These are phyloP conservation scores for Saccharomyces hybrid DNA, from an alignment of 1,139 yeast species.

Conservation along the genomic window DNA sequence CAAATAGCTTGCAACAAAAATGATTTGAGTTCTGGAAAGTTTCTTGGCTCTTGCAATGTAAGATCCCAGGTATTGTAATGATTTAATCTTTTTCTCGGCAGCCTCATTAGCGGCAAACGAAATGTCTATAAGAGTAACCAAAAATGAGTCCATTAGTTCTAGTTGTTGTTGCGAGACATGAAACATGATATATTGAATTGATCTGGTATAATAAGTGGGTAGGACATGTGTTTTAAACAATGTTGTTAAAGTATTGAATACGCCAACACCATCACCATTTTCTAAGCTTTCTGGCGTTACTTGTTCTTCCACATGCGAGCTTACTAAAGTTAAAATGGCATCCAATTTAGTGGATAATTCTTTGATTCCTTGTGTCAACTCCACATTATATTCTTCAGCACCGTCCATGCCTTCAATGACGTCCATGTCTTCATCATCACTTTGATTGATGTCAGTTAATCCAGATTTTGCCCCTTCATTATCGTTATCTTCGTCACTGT, in stretches of 20 bases:
- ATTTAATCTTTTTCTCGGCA: conserved; percentile 70
- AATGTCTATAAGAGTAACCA: conserved; percentile 75
- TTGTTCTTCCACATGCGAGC: conserved; percentile 43
- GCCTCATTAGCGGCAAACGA: conserved; percentile 65
- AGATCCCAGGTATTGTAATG: conserved; percentile 87
- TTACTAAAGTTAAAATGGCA: conserved; percentile 49
- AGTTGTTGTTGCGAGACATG: conserved; percentile 75
- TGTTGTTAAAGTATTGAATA: conserved; percentile 68
- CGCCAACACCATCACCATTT: conserved; percentile 60
- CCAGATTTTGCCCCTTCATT: conserved; percentile 13
- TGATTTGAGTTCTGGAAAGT: conserved; percentile 61
- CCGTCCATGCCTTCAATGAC: conserved; percentile 34
- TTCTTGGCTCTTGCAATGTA: conserved; percentile 83
- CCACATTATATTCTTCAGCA: conserved; percentile 39
- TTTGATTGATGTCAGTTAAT: background rate
- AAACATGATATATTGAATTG: conserved; percentile 80
- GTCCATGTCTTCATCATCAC: conserved; percentile 31
- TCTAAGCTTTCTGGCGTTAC: conserved; percentile 47
- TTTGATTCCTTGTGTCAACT: conserved; percentile 47
- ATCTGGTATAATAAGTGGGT: conserved; percentile 91
- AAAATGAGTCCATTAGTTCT: conserved; percentile 75
- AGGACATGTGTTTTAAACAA: conserved; percentile 74
- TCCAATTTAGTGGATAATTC: conserved; percentile 64
- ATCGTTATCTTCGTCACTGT: conserved; percentile 21
- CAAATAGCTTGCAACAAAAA: conserved; percentile 70